A percentile compares a stretch with the other conserved stretches of the same genome.
Evolutionary conservation across 2,329 filamentous ascomycete genomes (phyloP).

Genomic region (Bertia moriformis): DNA sequence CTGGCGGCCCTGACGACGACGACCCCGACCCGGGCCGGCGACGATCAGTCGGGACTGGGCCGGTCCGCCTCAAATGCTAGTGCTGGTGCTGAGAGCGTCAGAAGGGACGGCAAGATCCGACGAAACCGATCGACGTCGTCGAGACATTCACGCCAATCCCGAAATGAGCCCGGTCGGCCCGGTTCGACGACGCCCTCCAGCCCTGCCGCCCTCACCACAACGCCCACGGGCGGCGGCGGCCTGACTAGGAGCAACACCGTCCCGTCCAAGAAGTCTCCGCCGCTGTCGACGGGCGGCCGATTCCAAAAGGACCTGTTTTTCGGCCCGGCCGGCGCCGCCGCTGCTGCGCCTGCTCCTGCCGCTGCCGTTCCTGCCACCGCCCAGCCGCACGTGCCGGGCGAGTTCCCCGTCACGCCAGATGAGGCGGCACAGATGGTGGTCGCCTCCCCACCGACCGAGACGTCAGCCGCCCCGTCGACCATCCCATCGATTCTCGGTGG

Average conservation of each 20-base stretch:
- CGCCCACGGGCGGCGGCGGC: constrained; percentile 35
- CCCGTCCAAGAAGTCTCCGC: constrained; percentile 76
- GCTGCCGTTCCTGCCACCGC: constrained; percentile 7
- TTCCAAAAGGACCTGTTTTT: constrained; percentile 46
- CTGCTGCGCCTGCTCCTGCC: constrained; percentile 15
- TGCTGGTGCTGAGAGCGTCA: constrained; percentile 72
- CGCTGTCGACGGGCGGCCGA: constrained; percentile 49
- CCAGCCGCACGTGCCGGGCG: constrained; percentile 8
- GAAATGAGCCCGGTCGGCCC: too few species aligned
- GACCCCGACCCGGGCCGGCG: constrained; percentile 32
- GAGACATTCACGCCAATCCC: constrained; percentile 61
- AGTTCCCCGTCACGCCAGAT: too few species aligned
- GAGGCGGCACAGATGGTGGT: too few species aligned
- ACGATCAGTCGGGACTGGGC: constrained; percentile 41
- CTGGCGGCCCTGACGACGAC: constrained; percentile 30
- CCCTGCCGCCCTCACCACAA: constrained; percentile 34
- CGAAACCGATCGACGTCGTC: constrained; percentile 89
- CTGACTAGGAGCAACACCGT: constrained; percentile 70
- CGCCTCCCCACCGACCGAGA: too few species aligned
- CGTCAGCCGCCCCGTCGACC: constrained; percentile 12
- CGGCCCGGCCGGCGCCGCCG: constrained; percentile 26
- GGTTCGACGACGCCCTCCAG: constrained; percentile 57
- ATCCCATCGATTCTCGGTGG: constrained; percentile 14
- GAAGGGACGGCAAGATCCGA: constrained; percentile 65
- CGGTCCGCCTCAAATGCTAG: constrained; percentile 80